A percentile compares a stretch with the other conserved stretches of the same genome.
Conservation (phyloP, 148 eudicot genomes). For the Persicaria tinctoria region DNA sequence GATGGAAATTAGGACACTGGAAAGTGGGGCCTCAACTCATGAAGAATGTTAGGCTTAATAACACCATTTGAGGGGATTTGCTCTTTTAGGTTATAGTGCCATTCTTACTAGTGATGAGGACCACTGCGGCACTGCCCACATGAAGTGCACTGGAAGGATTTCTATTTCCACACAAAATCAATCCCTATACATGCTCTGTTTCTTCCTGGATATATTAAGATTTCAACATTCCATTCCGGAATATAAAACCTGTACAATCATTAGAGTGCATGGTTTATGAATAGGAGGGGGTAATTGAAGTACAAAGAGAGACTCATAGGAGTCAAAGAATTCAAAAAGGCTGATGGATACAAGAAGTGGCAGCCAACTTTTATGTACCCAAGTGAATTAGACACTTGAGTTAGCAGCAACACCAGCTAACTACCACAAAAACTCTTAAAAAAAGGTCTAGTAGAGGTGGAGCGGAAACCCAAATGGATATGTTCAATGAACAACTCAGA, state of each 20-base stretch:
- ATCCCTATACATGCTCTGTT: not conserved
- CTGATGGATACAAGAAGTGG: not conserved
- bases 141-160: not conserved
- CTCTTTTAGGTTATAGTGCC: not conserved
- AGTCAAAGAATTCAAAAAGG: not conserved
- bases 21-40: not conserved
- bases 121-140: not conserved
- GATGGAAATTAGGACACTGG: not conserved
- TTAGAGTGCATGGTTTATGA: not conserved
- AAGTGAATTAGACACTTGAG: not conserved
- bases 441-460: not conserved
- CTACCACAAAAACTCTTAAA: not conserved
- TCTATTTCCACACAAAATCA: not conserved
- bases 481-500: not conserved
- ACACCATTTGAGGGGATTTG: not conserved
- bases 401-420: not conserved
- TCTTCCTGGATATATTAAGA: not conserved
- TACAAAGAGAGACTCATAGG: not conserved
- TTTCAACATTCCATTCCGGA: not conserved
- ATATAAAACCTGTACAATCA: not conserved
- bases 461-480: not conserved
- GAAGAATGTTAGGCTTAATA: not conserved
- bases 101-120: not conserved
- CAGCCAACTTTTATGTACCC: not conserved
- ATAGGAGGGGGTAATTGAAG: not conserved